Base-by-base conservation (phyloP, 257 asterid species). In the Gentiana dahurica region DNA sequence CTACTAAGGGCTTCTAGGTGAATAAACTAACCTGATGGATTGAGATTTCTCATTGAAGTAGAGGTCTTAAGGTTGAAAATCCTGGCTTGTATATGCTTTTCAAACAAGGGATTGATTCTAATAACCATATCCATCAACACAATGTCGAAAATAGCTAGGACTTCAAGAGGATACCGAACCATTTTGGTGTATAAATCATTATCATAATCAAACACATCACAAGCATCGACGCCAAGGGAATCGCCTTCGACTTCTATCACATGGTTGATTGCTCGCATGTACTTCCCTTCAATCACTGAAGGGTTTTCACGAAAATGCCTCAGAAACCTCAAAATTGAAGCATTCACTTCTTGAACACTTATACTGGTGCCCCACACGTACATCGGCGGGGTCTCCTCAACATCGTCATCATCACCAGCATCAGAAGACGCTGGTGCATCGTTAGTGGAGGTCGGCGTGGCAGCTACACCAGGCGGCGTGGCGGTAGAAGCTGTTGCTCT, bases 351-450 rank as follows among this genome's bases (percentile, higher is more conserved):
- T 34, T 74, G 89, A 13, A 88, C 97, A 8, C 95, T 86, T 10
- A 92, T 89, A 62, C 82, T 89, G 3, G 99, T 92, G 34, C 99
- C 99, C 99, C 99, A 92, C 6, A 92, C 96, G 48, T 78, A 89
- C 87, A 84, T 77, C 2, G 86, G 95, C 1, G 95, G 97, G 35
- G 94, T 65, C 49, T 80, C 94, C 45, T 79, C 92, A 36, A 75
- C 84, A 3, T 50, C 64, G 12, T 79, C 96, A 6, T 77, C 83
- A 8, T 66, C 85, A 1, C 79, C 95, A 8, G 91, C 96, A 9
- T 79, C 94, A 38, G 80, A 93, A 0, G 98, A 92, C 4, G 98
- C 82, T 0, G 77, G 84, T 2, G 63, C 73, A 36, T 85, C 94
- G 38, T 79, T 86, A 0, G 91, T 60, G 47, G 79, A 82, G 32